Percentiles rank a stretch among this genome's conserved stretches.
Evolutionary conservation across 441 rosid species (phyloP).

Genomic region (Hypseocharis bilobata): DNA sequence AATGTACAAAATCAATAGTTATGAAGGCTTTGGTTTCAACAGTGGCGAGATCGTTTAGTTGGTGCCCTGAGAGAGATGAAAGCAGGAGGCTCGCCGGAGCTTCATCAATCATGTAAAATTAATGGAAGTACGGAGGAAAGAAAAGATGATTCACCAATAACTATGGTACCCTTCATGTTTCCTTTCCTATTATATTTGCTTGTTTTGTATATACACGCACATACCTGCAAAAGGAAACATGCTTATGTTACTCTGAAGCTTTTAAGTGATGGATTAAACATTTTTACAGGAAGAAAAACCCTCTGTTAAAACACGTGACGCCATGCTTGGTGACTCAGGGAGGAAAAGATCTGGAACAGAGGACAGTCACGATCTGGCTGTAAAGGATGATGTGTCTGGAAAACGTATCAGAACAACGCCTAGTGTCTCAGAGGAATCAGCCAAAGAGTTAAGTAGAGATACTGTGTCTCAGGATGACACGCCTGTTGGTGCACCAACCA

Average conservation of each 20-base stretch:
- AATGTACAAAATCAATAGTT: too few relatives aligned
- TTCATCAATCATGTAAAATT: constrained; percentile 35
- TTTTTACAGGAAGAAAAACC: constrained; percentile 48
- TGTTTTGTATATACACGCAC: constrained; percentile 2
- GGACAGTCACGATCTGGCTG: constrained; percentile 38
- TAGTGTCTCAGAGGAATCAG: constrained; percentile 53
- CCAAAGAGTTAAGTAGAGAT: constrained; percentile 40
- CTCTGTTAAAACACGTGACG: constrained; percentile 33
- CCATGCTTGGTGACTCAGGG: constrained; percentile 31
- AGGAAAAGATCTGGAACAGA: constrained; percentile 68
- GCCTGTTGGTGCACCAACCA: constrained; percentile 35
- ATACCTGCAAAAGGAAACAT: constrained; percentile 13
- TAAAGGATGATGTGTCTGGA: constrained; percentile 43
- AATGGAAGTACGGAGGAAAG: constrained; percentile 44
- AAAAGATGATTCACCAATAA: constrained; percentile 40
- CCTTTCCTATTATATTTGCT: constrained; percentile 13
- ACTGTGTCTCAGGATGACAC: constrained; percentile 37
- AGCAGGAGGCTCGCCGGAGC: constrained; percentile 45
- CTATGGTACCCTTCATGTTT: constrained; percentile 38
- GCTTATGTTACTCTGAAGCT: constrained; percentile 10
- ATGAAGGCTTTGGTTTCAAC: constrained; percentile 26
- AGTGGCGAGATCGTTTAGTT: constrained; percentile 90
- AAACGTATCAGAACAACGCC: constrained; percentile 62
- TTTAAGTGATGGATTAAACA: constrained; percentile 24
- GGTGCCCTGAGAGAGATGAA: constrained; percentile 71